Evolutionary conservation across 371 early-diverging fungal species (phyloP), one percentile per base, ranked within the genome.

Genomic region (Saksenaea vasiformis): DNA sequence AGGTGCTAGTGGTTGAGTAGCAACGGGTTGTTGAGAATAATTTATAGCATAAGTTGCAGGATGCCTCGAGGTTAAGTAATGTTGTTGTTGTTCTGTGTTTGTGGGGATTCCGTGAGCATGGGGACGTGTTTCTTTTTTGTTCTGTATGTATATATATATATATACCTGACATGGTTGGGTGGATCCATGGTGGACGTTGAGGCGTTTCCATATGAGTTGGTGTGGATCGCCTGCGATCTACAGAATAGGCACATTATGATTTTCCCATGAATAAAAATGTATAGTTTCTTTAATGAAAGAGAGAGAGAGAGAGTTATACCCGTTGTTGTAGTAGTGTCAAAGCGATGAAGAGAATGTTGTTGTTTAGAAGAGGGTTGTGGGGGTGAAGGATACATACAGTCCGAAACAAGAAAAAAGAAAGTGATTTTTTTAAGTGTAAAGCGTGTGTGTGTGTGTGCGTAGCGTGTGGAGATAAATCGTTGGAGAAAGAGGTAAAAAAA

Each of bases 281-380:
- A 39, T 5, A 39, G 3, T 11, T 2, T 2, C 2, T 1, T 39
- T 39, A 2, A 39, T n/a, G 39, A n/a, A n/a, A n/a, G n/a, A n/a
- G n/a, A n/a, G n/a, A n/a, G n/a, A n/a, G n/a, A n/a, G n/a, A n/a
- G n/a, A 39, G n/a, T 5, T 31, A 4, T 47, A 47, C 47, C 47
- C 47, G 47, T 19, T 15, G 47, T 19, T 9, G 10, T 47, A 19
- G 10, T 47, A 19, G 47, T 47, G 47, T 47, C 47, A 47, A 47
- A 47, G 10, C 47, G 47, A 19, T 47, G 47, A 19, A 47, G 22
- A 7, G 47, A 27, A 38, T 24, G 36, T 26, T 54, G 54, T 26
- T 63, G 63, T 35, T 63, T 63, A 3, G 63, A 28, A 28, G 54
- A 36, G 15, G 64, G 64, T 58, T 57, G 59, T 60, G 66, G 66